Conservation (phyloP, 768 basidiomycete species). For the Lentinula raphanica region DNA sequence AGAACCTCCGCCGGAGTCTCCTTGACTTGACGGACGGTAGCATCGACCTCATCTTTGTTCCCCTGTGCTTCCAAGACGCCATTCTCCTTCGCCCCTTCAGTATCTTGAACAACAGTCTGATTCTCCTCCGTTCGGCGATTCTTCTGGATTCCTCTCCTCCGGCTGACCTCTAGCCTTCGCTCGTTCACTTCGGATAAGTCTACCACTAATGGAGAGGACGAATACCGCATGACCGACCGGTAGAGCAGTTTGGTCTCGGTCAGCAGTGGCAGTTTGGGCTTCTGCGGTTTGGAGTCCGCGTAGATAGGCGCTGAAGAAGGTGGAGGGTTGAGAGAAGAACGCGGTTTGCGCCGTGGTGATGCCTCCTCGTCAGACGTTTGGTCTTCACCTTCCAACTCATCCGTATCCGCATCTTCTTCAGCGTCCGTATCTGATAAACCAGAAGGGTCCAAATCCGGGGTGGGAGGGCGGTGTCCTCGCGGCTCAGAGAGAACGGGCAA, state of each 20-base stretch:
- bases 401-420: neutral
- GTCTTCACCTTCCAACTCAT: neutral
- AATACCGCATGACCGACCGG: constrained; percentile 83
- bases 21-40: neutral
- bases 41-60: neutral
- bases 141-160: constrained; percentile 18
- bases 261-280: constrained; percentile 50
- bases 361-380: neutral
- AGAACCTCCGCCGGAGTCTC: neutral
- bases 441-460: constrained; percentile 66
- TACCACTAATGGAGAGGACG: constrained; percentile 78
- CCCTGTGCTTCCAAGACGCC: neutral
- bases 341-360: neutral
- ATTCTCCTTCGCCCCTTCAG: neutral
- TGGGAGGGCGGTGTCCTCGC: constrained; percentile 34
- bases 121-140: constrained; percentile 21
- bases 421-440: constrained; percentile 59
- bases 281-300: constrained; percentile 45
- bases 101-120: neutral
- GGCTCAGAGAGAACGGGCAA: constrained; percentile 62
- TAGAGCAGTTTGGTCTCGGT: constrained; percentile 85
- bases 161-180: constrained; percentile 43
- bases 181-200: constrained; percentile 67
- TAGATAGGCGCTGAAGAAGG: constrained; percentile 14
- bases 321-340: neutral